These are phyloP conservation scores for Suhomyces tanzawaensis DNA, from an alignment of 805 yeast genomes.

Conservation along the genomic window DNA sequence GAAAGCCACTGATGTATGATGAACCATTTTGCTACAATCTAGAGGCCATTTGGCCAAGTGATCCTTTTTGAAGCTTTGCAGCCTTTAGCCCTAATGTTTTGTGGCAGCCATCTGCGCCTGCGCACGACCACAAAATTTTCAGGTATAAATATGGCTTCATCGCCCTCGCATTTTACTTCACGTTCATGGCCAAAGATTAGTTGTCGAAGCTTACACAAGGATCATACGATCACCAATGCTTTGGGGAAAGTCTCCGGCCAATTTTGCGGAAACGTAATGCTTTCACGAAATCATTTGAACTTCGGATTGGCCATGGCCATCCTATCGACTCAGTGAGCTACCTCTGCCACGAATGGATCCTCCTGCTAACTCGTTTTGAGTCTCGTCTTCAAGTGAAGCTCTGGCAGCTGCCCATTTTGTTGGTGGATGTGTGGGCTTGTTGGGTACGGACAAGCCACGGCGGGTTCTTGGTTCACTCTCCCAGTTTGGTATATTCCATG, in stretches of 20 bases:
- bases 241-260: slow-evolving; percentile 93
- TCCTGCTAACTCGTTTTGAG: slow-evolving; percentile 8
- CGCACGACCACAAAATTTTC: not conserved
- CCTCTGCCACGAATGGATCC: too few species aligned
- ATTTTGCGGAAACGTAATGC: slow-evolving; percentile 61
- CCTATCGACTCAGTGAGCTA: too few species aligned
- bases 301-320: not conserved
- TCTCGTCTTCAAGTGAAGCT: slow-evolving; percentile 18
- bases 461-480: slow-evolving; percentile 8
- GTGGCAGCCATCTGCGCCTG: too few species aligned
- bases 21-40: too few species aligned
- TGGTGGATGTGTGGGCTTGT: not conserved
- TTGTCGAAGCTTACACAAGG: slow-evolving; percentile 71
- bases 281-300: slow-evolving; percentile 26
- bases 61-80: too few species aligned
- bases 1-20: too few species aligned
- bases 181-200: slow-evolving; percentile 75
- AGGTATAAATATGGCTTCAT: not conserved
- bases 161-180: slow-evolving; percentile 26
- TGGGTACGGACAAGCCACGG: not conserved
- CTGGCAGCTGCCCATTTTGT: slow-evolving; percentile 12
- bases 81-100: too few species aligned
- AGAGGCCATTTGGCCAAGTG: too few species aligned
- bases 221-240: slow-evolving; percentile 40
- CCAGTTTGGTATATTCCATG: slow-evolving; percentile 16